Evolutionary conservation across 441 rosid genomes (phyloP), one percentile per base, ranked within the genome.

Genomic region (Eutrema salsugineum): DNA sequence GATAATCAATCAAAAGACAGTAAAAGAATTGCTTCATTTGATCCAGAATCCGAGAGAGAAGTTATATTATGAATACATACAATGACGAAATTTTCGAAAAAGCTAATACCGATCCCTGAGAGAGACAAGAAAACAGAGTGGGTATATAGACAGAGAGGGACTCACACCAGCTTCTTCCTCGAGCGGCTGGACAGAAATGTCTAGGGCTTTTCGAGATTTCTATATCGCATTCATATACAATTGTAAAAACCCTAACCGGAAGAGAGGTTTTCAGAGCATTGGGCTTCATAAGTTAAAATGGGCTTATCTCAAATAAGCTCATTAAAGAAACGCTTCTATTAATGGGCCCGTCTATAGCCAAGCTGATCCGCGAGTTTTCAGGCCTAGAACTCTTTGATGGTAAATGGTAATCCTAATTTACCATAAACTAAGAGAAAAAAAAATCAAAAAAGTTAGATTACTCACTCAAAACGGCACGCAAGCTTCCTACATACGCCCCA

Each of bases 401-500:
- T n/a, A n/a, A n/a, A n/a, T n/a, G 22, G 22, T 20, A 3, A 36
- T 36, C 14, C 5, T 36, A 36, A 36, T 36, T 39, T 19, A 20
- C 11, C 53, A 48, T 11, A 20, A 20, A 1, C 27, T 2, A 24
- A 24, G 27, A 24, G 3, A 24, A 24, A 4, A 24, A 24, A 50
- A 50, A 11, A n/a, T n/a, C n/a, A 50, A 24, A 6, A 7, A 33
- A 12, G 14, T 27, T 6, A 24, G 1, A n/a, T n/a, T 6, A 12
- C 19, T 6, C 40, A 54, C 40, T 56, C 28, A 1, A 24, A 24
- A 24, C 27, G 27, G 27, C 27, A 24, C 27, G 30, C 12, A 61
- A 35, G 79, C 74, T 75, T 68, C 63, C 64, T 30, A 10, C 16
- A 28, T 0, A 68, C 70, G 63, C 79, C 44, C 36, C 16, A 32